Base-by-base conservation (phyloP, 805 yeast genomes). In the Hanseniaspora guilliermondii region DNA sequence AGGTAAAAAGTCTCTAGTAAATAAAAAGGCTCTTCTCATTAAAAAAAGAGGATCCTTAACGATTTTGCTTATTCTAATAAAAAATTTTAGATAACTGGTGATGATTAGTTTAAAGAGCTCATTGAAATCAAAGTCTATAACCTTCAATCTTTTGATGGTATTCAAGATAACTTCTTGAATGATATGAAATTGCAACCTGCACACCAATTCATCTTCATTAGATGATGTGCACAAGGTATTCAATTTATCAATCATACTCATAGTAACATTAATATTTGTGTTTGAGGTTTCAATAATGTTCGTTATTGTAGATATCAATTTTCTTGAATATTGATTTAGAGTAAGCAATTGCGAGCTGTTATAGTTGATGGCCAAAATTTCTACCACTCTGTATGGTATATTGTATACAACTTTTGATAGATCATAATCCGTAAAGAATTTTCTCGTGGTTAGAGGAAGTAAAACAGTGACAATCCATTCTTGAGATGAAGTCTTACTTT, bases 1-100 rank as follows among this genome's bases (percentile, higher is more conserved):
- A 36, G 79, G 76, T 8, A 60, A 71, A 70, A 73, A 83, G 62
- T 73, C 87, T 64, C 84, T 80, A 30, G 74, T 72, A 62, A 84
- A 82, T 1, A 74, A 65, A 65, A 77, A 87, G 39, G 83, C 65
- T 60, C 96, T 75, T 62, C 88, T 82, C 49, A 75, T 66, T 19
- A 80, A 69, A 38, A 78, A 70, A 4, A 72, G 64, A 0, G 67
- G 59, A 33, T 73, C 73, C 2, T 6, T 4, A 9, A 27, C 9
- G 8, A 1, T n/a, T n/a, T 25, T 36, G 45, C 55, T 52, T n/a
- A 52, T 44, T 44, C 49, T 52, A 6, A 52, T 35, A 22, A 52
- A 44, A 24, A 52, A 38, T 32, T 37, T 52, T 32, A 52, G 19
- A 12, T 44, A 44, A 16, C 49, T 52, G 32, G 40, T 32, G 3